Conservation (phyloP, 2,329 filamentous ascomycete species). For the Helminthosporium solani region DNA sequence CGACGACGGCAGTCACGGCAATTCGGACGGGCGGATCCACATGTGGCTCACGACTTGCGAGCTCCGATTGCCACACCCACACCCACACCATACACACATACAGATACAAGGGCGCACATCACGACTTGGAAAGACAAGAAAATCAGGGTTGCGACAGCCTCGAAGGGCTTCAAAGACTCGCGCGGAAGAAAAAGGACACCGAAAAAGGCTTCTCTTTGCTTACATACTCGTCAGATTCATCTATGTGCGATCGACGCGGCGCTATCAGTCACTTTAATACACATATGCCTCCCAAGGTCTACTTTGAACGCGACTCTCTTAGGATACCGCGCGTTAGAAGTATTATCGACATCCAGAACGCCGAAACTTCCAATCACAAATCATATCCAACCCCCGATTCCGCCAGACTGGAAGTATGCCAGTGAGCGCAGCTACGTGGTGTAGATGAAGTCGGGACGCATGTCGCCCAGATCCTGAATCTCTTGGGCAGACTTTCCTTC, state of each 20-base stretch:
- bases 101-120: no score
- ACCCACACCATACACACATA: no score
- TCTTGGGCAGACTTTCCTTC: conserved; percentile 65
- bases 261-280: background rate
- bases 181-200: no score
- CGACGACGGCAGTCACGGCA: conserved; percentile 8
- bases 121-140: no score
- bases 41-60: background rate
- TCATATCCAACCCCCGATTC: background rate
- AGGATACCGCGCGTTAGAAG: background rate
- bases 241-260: background rate
- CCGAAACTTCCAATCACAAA: background rate
- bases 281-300: background rate
- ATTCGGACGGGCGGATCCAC: conserved; percentile 9
- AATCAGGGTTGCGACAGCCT: no score
- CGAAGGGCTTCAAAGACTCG: no score
- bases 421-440: conserved; percentile 50
- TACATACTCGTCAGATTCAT: no score
- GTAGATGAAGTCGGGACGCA: conserved; percentile 69
- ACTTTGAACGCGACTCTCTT: background rate
- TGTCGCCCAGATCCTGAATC: conserved; percentile 68
- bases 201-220: no score
- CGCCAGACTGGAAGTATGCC: background rate
- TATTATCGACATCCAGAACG: background rate
- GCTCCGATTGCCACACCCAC: no score